Evolutionary conservation across 352 stramenopile genomes (phyloP).

Genomic region (Phytopythium montanum): DNA sequence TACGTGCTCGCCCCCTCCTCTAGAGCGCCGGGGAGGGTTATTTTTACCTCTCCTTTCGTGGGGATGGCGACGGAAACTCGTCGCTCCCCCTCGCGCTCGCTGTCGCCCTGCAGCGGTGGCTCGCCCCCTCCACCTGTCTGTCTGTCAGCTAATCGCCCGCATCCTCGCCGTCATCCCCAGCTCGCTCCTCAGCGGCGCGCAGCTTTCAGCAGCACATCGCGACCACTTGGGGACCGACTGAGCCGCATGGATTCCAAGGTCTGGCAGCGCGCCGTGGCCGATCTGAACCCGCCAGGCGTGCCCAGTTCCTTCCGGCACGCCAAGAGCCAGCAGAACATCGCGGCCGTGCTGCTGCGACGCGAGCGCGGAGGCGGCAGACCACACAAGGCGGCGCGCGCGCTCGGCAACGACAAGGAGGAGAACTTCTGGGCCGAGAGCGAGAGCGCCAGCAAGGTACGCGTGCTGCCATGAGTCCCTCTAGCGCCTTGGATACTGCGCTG

Average conservation of each 20-base stretch:
- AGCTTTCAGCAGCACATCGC: not conserved
- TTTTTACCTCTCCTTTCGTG: not conserved
- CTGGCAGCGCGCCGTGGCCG: conserved; percentile 65
- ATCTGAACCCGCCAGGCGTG: conserved; percentile 66
- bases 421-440: conserved; percentile 80
- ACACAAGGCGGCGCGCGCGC: conserved; percentile 36
- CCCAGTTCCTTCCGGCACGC: conserved; percentile 72
- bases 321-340: conserved; percentile 66
- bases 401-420: conserved; percentile 50
- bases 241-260: conserved; percentile 50
- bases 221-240: not conserved
- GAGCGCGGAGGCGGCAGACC: conserved; percentile 43
- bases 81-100: not conserved
- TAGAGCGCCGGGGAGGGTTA: not conserved
- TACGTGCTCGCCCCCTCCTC: not conserved
- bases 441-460: conserved; percentile 60
- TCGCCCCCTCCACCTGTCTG: not conserved
- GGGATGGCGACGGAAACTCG: too few species aligned
- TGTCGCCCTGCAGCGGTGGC: not conserved
- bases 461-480: too few species aligned
- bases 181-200: not conserved
- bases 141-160: not conserved
- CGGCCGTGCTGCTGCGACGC: conserved; percentile 50
- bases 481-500: not conserved
- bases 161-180: not conserved